Conservation (phyloP, 1,139 yeast genomes). For the Diutina siamensis region DNA sequence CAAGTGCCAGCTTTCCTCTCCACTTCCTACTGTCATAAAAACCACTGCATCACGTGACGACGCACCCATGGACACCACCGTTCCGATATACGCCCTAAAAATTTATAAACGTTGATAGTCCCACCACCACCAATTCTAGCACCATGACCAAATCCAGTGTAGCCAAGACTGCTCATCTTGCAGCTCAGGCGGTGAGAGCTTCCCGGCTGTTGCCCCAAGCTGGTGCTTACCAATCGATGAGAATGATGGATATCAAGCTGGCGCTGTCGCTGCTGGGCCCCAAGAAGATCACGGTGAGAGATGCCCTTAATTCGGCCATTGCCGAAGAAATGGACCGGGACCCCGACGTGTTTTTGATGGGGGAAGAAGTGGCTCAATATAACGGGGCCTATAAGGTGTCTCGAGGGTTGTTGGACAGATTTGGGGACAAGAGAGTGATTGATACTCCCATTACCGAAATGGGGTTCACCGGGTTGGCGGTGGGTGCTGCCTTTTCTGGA, state of each 20-base stretch:
- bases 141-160: slow-evolving; percentile 2
- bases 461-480: slow-evolving; percentile 97
- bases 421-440: slow-evolving; percentile 91
- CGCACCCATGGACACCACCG: background rate
- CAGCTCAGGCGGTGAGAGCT: background rate
- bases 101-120: background rate
- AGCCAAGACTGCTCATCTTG: slow-evolving; percentile 4
- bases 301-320: slow-evolving; percentile 87
- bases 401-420: slow-evolving; percentile 89
- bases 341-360: slow-evolving; percentile 87
- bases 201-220: background rate
- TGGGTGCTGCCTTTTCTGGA: slow-evolving; percentile 96
- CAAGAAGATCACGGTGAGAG: slow-evolving; percentile 84
- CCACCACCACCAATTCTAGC: slow-evolving; percentile 2
- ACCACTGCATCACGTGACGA: background rate
- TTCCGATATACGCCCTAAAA: background rate
- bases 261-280: slow-evolving; percentile 38
- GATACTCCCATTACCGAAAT: slow-evolving; percentile 99
- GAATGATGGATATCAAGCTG: slow-evolving; percentile 13
- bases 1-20: background rate
- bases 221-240: slow-evolving; percentile 10
- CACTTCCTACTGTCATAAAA: too few species aligned
- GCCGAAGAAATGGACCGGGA: slow-evolving; percentile 98
- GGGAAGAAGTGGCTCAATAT: slow-evolving; percentile 98
- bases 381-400: slow-evolving; percentile 98